Percentiles rank a stretch among this genome's conserved stretches.
These are phyloP conservation scores for Lactifluus subvellereus DNA, from an alignment of 768 basidiomycete genomes.

Conservation along the genomic window DNA sequence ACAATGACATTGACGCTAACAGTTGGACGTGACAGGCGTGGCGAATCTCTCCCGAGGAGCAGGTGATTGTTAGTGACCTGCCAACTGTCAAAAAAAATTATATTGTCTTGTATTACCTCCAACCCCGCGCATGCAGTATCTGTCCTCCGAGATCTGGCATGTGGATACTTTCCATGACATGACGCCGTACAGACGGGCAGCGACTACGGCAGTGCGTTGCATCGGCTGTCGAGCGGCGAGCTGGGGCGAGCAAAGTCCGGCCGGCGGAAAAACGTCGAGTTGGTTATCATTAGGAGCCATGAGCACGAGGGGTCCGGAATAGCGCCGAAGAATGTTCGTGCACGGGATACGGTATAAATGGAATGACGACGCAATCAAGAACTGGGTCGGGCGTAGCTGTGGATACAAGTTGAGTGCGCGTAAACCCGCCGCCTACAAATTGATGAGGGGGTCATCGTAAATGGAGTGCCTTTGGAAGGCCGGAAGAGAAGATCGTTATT, in stretches of 20 bases:
- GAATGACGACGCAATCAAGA: slow-evolving; percentile 12
- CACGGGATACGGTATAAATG: slow-evolving; percentile 2
- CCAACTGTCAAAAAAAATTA: slow-evolving; percentile 10
- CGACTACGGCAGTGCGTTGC: background rate
- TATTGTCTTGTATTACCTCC: background rate
- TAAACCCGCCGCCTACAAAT: too few relatives aligned
- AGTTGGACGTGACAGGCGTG: background rate
- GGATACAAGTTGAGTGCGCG: background rate
- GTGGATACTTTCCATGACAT: background rate
- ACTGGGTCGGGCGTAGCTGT: slow-evolving; percentile 13
- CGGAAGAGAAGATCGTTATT: background rate
- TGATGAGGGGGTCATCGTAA: background rate
- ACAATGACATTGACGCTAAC: slow-evolving; percentile 10
- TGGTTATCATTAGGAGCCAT: background rate
- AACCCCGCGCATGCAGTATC: background rate
- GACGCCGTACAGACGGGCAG: background rate
- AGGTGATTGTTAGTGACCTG: slow-evolving; percentile 5
- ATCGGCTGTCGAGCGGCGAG: slow-evolving; percentile 4
- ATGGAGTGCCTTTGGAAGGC: slow-evolving; percentile 5
- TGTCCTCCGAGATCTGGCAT: background rate
- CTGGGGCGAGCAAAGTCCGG: slow-evolving; percentile 21
- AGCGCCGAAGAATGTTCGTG: slow-evolving; percentile 19
- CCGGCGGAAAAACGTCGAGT: slow-evolving; percentile 13
- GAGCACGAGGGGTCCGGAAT: slow-evolving; percentile 1
- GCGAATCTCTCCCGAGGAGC: slow-evolving; percentile 13